Percentiles rank a stretch among this genome's conserved stretches.
Evolutionary conservation across 1,139 yeast species (phyloP).

Genomic region (Zygoascus hellenicus): DNA sequence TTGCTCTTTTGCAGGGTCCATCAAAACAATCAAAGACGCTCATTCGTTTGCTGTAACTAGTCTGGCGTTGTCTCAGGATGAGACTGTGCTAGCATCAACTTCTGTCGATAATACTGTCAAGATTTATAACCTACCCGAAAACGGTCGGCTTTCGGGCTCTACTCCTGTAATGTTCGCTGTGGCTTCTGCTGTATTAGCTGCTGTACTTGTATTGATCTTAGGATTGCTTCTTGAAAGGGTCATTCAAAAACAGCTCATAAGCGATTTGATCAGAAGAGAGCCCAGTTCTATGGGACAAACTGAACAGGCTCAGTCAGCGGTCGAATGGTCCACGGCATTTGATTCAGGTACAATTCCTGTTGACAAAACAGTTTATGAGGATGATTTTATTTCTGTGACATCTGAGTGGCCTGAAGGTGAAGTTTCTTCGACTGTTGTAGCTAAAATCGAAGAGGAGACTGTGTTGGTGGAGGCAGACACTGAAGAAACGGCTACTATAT

Average conservation of each 20-base stretch:
- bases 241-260: conserved; percentile 10
- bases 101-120: conserved; percentile 76
- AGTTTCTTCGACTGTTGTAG: too few species aligned
- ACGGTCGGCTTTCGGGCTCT: conserved; percentile 34
- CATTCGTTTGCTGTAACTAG: conserved; percentile 81
- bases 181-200: conserved; percentile 43
- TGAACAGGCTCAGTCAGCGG: too few species aligned
- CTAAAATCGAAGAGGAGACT: too few species aligned
- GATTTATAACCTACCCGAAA: conserved; percentile 53
- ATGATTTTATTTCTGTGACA: too few species aligned
- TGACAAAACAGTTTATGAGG: too few species aligned
- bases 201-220: conserved; percentile 40
- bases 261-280: conserved; percentile 3
- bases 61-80: conserved; percentile 64
- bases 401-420: too few species aligned
- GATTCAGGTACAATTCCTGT: too few species aligned
- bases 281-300: too few species aligned
- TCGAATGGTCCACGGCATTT: too few species aligned
- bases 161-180: conserved; percentile 41
- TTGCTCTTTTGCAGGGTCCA: conserved; percentile 46
- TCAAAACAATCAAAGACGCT: conserved; percentile 48
- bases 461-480: too few species aligned
- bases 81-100: conserved; percentile 63
- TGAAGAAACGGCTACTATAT: too few species aligned
- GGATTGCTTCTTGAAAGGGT: conserved; percentile 24